Percentiles rank a stretch among this genome's conserved stretches.
phyloP scores from a whole-genome alignment of 331 rosid genomes.

The Telfairia occidentalis region DNA sequence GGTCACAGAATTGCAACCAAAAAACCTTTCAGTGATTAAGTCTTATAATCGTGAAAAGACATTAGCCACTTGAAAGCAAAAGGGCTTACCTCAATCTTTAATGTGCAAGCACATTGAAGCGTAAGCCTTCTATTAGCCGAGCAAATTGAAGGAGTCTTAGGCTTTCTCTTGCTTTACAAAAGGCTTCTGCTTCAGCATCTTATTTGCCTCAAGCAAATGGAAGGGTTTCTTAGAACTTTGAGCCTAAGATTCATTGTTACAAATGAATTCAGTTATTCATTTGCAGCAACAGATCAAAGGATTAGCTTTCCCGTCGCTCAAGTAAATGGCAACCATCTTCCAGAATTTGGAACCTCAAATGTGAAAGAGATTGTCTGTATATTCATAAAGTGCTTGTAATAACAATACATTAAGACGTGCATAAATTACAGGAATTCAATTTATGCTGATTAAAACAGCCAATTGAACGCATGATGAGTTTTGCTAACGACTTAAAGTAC shows the following conservation, averaged over 20 bases:
- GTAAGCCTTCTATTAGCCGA: neutral
- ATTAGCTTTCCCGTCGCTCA: neutral
- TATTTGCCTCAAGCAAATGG: neutral
- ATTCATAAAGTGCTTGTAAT: neutral
- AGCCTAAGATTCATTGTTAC: neutral
- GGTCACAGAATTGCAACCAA: neutral
- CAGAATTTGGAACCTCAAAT: neutral
- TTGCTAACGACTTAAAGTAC: neutral
- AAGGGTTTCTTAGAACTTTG: neutral
- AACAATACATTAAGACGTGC: neutral
- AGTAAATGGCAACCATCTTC: neutral
- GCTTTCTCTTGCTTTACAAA: neutral
- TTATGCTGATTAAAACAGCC: neutral
- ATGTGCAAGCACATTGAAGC: slow-evolving; percentile 2
- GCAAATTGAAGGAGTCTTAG: slow-evolving; percentile 9
- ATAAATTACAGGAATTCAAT: neutral
- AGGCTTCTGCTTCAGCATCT: slow-evolving; percentile 8
- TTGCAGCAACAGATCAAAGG: neutral
- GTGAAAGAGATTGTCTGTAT: neutral
- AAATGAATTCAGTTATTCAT: neutral
- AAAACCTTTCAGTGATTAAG: neutral
- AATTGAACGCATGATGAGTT: neutral
- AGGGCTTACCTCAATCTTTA: slow-evolving; percentile 3
- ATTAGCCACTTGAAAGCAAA: slow-evolving; percentile 6
- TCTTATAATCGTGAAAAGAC: neutral